These are phyloP conservation scores for Larix kaempferi DNA, from an alignment of 75 land plant genomes.

Conservation along the genomic window DNA sequence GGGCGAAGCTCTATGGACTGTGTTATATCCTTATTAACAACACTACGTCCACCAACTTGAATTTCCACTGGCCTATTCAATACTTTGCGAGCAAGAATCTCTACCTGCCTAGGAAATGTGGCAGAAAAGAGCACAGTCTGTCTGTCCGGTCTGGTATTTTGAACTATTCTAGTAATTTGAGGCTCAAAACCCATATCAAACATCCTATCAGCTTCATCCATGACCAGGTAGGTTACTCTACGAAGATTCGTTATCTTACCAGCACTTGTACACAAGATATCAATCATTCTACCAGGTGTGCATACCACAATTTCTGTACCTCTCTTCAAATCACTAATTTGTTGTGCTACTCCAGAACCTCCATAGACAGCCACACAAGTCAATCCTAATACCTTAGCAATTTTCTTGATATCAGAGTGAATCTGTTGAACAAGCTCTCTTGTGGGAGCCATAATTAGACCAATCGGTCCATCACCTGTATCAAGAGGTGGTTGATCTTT, in stretches of 20 bases:
- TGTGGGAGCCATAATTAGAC: constrained; percentile 98
- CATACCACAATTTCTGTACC: constrained; percentile 93
- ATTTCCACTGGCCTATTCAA: constrained; percentile 90
- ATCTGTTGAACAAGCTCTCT: constrained; percentile 99
- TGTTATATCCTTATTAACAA: constrained; percentile 94
- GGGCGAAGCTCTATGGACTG: constrained; percentile 89
- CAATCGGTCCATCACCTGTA: constrained; percentile 95
- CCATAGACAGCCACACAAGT: constrained; percentile 98
- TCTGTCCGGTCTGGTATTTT: constrained; percentile 83
- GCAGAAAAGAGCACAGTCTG: constrained; percentile 98
- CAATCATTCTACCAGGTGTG: constrained; percentile 98
- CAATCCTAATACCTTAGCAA: constrained; percentile 75
- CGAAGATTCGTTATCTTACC: constrained; percentile 93
- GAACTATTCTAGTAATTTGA: constrained; percentile 92
- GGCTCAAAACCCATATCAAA: constrained; percentile 99
- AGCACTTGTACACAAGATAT: constrained; percentile 91
- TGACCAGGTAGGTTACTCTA: constrained; percentile 84
- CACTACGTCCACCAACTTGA: constrained; percentile 97
- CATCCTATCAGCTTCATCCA: constrained; percentile 99
- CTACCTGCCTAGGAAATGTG: constrained; percentile 97
- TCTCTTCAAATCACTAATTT: constrained; percentile 93
- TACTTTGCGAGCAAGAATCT: constrained; percentile 87
- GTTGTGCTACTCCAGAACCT: constrained; percentile 98
- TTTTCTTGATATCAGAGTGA: constrained; percentile 85
- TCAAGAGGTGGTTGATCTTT: constrained; percentile 92